Evolutionary conservation across 306 rosid species (phyloP).

Genomic region (Castanea sativa): DNA sequence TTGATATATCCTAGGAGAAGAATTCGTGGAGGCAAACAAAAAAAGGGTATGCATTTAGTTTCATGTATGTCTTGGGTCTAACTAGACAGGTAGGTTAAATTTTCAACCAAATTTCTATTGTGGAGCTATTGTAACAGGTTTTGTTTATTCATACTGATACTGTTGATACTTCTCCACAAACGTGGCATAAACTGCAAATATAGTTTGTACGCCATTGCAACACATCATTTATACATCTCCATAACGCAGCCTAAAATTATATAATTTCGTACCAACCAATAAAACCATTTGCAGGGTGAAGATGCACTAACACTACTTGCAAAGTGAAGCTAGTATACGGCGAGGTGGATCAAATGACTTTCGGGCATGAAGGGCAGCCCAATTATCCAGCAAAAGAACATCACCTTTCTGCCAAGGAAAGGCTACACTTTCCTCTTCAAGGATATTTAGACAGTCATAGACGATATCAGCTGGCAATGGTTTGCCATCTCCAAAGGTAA

Average conservation of each 20-base stretch:
- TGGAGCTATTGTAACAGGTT: neutral
- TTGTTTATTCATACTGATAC: neutral
- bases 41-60: no score
- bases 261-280: neutral
- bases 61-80: neutral
- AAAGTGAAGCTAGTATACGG: slow-evolving; percentile 53
- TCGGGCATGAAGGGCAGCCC: slow-evolving; percentile 81
- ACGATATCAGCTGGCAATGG: slow-evolving; percentile 62
- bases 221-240: neutral
- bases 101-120: no score
- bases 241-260: neutral
- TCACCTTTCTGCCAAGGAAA: slow-evolving; percentile 70
- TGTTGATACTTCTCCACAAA: neutral
- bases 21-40: no score
- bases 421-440: slow-evolving; percentile 75
- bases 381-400: slow-evolving; percentile 70
- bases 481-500: slow-evolving; percentile 73
- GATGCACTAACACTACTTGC: slow-evolving; percentile 23
- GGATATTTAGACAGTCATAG: slow-evolving; percentile 58
- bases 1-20: no score
- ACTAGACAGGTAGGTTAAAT: neutral
- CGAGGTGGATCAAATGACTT: slow-evolving; percentile 71
- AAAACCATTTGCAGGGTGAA: neutral
- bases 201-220: neutral
- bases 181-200: neutral